Evolutionary conservation across 805 yeast species (phyloP).

Genomic region (Groenewaldozyma tartarivorans): DNA sequence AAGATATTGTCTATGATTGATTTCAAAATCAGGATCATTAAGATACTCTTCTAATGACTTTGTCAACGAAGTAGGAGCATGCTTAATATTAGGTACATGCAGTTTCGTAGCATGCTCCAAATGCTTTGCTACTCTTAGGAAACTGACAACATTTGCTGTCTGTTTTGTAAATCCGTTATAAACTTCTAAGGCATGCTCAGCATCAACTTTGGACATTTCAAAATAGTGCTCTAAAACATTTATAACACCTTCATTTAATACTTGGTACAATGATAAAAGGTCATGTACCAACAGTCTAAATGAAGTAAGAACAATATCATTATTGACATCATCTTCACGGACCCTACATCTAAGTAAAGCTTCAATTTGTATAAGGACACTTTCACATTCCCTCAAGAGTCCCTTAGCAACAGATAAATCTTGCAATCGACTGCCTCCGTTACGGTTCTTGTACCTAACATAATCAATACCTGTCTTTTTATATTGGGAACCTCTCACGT

Average conservation of each 20-base stretch:
- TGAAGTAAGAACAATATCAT: conserved; percentile 75
- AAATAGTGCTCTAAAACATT: conserved; percentile 89
- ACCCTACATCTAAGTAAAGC: conserved; percentile 66
- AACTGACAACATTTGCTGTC: conserved; percentile 80
- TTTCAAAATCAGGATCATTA: conserved; percentile 76
- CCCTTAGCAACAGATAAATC: conserved; percentile 66
- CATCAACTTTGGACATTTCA: conserved; percentile 81
- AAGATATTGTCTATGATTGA: conserved; percentile 66
- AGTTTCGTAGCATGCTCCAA: conserved; percentile 78
- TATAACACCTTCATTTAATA: conserved; percentile 91
- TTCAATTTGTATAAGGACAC: conserved; percentile 74
- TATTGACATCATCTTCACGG: conserved; percentile 62
- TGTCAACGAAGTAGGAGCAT: conserved; percentile 92
- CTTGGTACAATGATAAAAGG: conserved; percentile 74
- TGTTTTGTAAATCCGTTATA: conserved; percentile 79
- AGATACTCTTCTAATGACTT: conserved; percentile 81
- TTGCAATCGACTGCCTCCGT: conserved; percentile 52
- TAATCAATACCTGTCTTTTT: conserved; percentile 48
- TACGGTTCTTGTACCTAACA: conserved; percentile 47
- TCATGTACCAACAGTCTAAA: conserved; percentile 88
- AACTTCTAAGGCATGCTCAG: conserved; percentile 74
- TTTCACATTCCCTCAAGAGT: conserved; percentile 71
- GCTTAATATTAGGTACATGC: conserved; percentile 91
- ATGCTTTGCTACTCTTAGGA: conserved; percentile 81
- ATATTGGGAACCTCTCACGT: conserved; percentile 59